phyloP scores from a whole-genome alignment of 148 eudicot genomes.

The Cornus controversa region DNA sequence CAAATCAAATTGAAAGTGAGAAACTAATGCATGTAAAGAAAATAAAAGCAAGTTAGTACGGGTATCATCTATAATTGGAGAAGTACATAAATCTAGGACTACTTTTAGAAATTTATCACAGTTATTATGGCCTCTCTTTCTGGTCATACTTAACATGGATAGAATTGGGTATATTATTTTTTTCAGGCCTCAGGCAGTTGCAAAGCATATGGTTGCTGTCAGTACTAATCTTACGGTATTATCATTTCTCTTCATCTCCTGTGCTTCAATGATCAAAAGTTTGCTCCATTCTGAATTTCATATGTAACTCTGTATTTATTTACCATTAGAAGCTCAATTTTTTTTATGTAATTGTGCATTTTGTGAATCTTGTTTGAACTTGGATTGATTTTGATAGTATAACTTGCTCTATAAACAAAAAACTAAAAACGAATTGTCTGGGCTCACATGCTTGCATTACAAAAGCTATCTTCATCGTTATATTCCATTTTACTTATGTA shows the following conservation, averaged over 20 bases:
- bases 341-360: neutral
- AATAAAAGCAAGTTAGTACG: neutral
- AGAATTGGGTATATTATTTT: conserved; percentile 11
- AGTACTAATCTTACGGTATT: conserved; percentile 89
- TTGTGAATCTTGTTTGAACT: neutral
- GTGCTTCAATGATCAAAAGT: conserved; percentile 7
- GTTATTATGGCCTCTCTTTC: neutral
- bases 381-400: neutral
- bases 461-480: no score
- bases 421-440: no score
- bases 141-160: neutral
- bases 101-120: neutral
- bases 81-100: neutral
- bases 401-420: no score
- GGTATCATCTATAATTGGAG: neutral
- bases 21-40: neutral
- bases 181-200: conserved; percentile 81
- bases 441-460: no score
- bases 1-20: neutral
- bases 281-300: neutral
- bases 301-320: neutral
- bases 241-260: conserved; percentile 12
- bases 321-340: neutral
- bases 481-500: no score
- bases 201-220: conserved; percentile 99